These are phyloP conservation scores for Ophiostoma ulmi DNA, from an alignment of 2,329 filamentous ascomycete genomes.

Conservation along the genomic window DNA sequence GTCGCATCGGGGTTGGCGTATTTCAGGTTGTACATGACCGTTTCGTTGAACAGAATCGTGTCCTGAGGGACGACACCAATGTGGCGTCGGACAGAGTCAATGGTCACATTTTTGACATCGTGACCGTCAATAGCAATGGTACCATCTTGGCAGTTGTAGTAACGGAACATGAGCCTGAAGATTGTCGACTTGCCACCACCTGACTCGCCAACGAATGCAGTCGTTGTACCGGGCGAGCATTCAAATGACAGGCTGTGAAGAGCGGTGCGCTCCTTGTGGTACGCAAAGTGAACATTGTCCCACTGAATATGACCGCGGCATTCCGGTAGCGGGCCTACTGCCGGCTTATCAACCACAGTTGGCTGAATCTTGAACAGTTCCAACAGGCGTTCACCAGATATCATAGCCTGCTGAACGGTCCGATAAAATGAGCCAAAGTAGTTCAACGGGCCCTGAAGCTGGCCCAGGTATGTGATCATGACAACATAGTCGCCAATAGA, in stretches of 20 bases:
- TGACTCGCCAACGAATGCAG: slow-evolving; percentile 91
- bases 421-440: slow-evolving; percentile 94
- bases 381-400: slow-evolving; percentile 89
- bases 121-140: slow-evolving; percentile 78
- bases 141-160: slow-evolving; percentile 81
- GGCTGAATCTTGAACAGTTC: slow-evolving; percentile 96
- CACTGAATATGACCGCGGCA: slow-evolving; percentile 83
- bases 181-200: slow-evolving; percentile 96
- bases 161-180: slow-evolving; percentile 91
- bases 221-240: slow-evolving; percentile 84
- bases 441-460: slow-evolving; percentile 74
- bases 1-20: slow-evolving; percentile 48
- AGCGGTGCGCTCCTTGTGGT: slow-evolving; percentile 80
- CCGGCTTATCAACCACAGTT: slow-evolving; percentile 74
- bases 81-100: slow-evolving; percentile 83
- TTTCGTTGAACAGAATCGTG: slow-evolving; percentile 62
- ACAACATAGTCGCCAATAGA: slow-evolving; percentile 67
- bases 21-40: slow-evolving; percentile 51
- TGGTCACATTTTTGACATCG: slow-evolving; percentile 79
- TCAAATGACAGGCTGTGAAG: slow-evolving; percentile 78
- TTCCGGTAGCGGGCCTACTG: slow-evolving; percentile 55
- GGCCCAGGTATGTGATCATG: slow-evolving; percentile 70
- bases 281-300: slow-evolving; percentile 84
- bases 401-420: slow-evolving; percentile 93
- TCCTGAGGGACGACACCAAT: slow-evolving; percentile 98